Evolutionary conservation across 306 rosid genomes (phyloP), one percentile per base, ranked within the genome.

Genomic region (Neltuma alba): DNA sequence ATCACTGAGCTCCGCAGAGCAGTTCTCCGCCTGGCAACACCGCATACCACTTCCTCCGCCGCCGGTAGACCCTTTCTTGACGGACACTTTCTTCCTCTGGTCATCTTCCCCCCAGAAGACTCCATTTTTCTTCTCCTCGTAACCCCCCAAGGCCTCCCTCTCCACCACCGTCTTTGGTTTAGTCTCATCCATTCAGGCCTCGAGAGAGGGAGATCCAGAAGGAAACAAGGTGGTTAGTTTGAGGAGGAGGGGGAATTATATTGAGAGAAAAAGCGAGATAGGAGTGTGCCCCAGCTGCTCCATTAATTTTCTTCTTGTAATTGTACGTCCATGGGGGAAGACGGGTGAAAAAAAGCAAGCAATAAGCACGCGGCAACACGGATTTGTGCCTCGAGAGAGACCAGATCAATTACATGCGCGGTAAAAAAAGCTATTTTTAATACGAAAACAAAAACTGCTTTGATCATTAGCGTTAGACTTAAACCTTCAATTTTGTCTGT

Each of bases 11-110:
- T 90, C 89, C 5, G 90, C 86, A 30, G 75, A 30, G 70, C 97
- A 92, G 72, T 85, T 89, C 86, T 92, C 97, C 38, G 84, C 94
- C 44, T 89, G 97, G 76, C 97, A 92, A 74, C 88, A 79, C 80
- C 87, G 58, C 85, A 80, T 65, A 55, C 72, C 72, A 2, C 76
- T 71, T 10, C 86, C 72, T 0, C 76, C 57, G 7, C 78, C 73
- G 20, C 82, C 71, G 0, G 31, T 25, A 12, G 80, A 67, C 8
- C 73, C 77, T 82, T 84, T 82, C 87, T 57, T 80, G 14, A 75
- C 87, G 18, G 66, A 60, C 60, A 34, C 62, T 40, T 81, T 85
- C 74, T 81, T 83, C 88, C 82, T 87, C 87, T 79, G 63, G 7
- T 57, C 80, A 1, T 78, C 82, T 60, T 30, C 38, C 70, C 82